Base-by-base conservation (phyloP, 169 alveolate species). In the Eimeria zaria region DNA sequence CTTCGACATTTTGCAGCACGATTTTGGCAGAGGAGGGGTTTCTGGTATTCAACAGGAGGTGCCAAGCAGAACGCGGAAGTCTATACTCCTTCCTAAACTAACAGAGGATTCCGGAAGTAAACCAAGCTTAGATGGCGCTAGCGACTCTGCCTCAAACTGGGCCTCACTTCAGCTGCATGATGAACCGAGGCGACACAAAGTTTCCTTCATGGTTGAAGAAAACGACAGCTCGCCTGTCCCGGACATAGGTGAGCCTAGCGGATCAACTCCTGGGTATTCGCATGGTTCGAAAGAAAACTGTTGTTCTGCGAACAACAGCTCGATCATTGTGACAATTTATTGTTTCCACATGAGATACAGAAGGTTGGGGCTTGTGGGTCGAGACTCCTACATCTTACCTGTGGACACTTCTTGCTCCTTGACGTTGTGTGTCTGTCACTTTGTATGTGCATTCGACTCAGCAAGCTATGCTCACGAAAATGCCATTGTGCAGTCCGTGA, bases 151-250 rank as follows among this genome's bases (percentile, higher is more conserved):
- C 24, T 11, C 91, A 2, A 33, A 55, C 91, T 36, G 91, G 73
- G n/a, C 71, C 24, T 9, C 74, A 36, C 0, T 36, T 18, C 69
- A 53, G 76, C 53, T 83, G 33, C 74, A n/a, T 27, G 91, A 83
- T 9, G 91, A 53, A 36, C 74, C 91, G 22, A 53, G 74, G 71
- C 91, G 91, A 24, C 91, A 83, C 46, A 83, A 53, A n/a, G 91
- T 83, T 16, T 83, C 69, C 58, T 83, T 83, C 55, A 6, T 55
- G 39, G 91, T 53, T 53, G 22, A 30, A 14, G 53, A 30, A 24
- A 2, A 78, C 48, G 88, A 78, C 7, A 78, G 67, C 88, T 46
- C 67, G 24, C 64, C 67, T 24, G 60, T 24, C 41, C 88, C 62
- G 64, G 88, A 78, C 88, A 48, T 48, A 46, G 64, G 88, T 78